These are phyloP conservation scores for Corrigiola litoralis DNA, from an alignment of 179 eudicot species.

Conservation along the genomic window DNA sequence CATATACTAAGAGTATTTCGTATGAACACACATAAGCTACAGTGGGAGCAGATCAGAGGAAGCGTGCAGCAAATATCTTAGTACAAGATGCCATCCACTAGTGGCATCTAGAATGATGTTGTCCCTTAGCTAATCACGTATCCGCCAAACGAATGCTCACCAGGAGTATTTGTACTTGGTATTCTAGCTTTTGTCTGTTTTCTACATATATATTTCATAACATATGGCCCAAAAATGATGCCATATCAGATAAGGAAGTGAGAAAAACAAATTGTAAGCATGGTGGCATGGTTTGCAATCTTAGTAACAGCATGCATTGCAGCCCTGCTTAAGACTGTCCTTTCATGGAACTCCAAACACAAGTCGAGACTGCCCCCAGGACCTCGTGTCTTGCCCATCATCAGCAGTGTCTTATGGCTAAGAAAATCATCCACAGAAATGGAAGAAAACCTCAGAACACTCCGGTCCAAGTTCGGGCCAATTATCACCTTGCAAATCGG, in stretches of 20 bases:
- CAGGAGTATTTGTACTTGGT: neutral
- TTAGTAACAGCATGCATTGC: neutral
- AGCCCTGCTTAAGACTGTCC: neutral
- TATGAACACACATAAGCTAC: no score
- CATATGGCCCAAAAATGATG: neutral
- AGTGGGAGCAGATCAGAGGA: no score
- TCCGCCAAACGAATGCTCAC: no score
- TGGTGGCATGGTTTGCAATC: slow-evolving; percentile 7
- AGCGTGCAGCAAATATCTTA: no score
- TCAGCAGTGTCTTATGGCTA: slow-evolving; percentile 6
- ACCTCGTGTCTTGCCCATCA: neutral
- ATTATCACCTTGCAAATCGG: neutral
- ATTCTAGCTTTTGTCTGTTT: neutral
- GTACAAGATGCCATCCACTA: no score
- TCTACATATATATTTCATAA: neutral
- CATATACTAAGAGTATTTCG: no score
- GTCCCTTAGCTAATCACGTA: no score
- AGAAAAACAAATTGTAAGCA: neutral
- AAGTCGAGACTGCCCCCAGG: slow-evolving; percentile 2
- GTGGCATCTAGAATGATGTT: no score
- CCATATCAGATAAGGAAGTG: no score
- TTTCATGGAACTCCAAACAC: slow-evolving; percentile 1
- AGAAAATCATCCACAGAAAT: slow-evolving; percentile 9
- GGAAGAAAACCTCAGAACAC: slow-evolving; percentile 8
- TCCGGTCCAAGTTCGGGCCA: neutral